Evolutionary conservation across 768 basidiomycete genomes (phyloP), one percentile per base, ranked within the genome.

Genomic region (Auriscalpium vulgare): DNA sequence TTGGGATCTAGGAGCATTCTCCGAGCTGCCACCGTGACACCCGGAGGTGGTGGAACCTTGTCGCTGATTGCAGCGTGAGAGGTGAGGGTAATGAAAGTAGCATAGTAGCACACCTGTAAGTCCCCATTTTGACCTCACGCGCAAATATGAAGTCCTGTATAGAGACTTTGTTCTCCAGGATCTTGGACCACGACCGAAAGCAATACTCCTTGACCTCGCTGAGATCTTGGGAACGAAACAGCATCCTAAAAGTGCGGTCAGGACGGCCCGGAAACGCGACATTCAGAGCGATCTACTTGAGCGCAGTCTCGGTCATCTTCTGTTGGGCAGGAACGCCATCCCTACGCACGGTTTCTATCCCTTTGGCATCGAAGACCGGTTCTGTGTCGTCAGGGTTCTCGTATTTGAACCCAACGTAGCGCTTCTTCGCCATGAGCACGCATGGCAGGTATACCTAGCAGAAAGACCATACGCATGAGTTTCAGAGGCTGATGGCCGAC

Each of bases 371-470:
- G 63, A 98, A 97, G 0, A 71, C 74, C 2, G 94, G 91, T 47
- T 86, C 84, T 1, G 56, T 68, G 11, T 97, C 91, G 60, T 93
- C 88, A 0, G 86, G 79, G 53, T 73, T 78, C 69, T 99, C 97
- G 60, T 87, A 97, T 67, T 94, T 95, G 75, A 91, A 97, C 1
- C 97, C 97, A 19, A 98, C 95, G 62, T 99, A 99, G 62, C 95
- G 83, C 68, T 99, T 99, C 78, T 99, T 99, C 2, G 95, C 91
- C 79, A 97, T 81, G n/a, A 99, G 78, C 0, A 97, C 84, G 63
- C 90, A 95, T 2, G 94, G 94, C 46, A 94, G 78, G 68, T 97
- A 98, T 4, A 98, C 93, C 93, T 95, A 63, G 54, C 45, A 23
- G 43, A n/a, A 40, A 14, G 2, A 4, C 29, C n/a, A 37, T 16